Conservation (phyloP, 768 basidiomycete species). For the Strobilomyces dryophilus region DNA sequence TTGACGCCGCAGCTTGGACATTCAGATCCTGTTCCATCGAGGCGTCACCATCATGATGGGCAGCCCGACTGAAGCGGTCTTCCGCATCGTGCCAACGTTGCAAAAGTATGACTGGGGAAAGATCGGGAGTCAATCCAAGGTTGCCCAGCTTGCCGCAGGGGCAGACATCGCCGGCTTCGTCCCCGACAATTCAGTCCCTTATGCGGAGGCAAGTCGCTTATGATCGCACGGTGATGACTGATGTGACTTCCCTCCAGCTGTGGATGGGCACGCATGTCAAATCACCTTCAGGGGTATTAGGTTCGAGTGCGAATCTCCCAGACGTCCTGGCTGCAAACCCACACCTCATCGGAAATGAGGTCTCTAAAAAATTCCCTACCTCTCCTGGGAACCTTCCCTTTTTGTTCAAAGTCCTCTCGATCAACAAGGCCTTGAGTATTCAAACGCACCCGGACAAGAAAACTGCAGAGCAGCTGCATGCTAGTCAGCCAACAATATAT, state of each 20-base stretch:
- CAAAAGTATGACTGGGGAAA: constrained; percentile 98
- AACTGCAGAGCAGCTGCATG: constrained; percentile 68
- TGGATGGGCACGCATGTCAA: constrained; percentile 99
- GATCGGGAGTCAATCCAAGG: constrained; percentile 72
- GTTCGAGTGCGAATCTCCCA: constrained; percentile 47
- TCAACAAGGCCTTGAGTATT: constrained; percentile 85
- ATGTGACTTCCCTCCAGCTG: constrained; percentile 46
- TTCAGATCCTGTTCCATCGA: too few species aligned
- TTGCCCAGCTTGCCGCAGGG: constrained; percentile 76
- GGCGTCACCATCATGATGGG: constrained; percentile 14
- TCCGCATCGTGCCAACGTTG: constrained; percentile 78
- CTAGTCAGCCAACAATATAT: constrained; percentile 75
- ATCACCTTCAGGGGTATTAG: constrained; percentile 53
- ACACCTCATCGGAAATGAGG: constrained; percentile 58
- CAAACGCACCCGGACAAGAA: constrained; percentile 90
- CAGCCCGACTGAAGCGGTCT: constrained; percentile 41
- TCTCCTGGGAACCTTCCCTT: constrained; percentile 75
- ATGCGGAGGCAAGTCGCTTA: constrained; percentile 76
- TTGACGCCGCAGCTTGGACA: too few species aligned
- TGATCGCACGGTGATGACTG: neutral
- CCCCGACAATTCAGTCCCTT: constrained; percentile 69
- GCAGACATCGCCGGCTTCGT: constrained; percentile 59
- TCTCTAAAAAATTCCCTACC: constrained; percentile 54
- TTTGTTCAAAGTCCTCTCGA: constrained; percentile 88
- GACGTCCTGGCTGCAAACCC: constrained; percentile 64